Conservation (phyloP, 2,329 filamentous ascomycete species). For the Elsinoe australis region DNA sequence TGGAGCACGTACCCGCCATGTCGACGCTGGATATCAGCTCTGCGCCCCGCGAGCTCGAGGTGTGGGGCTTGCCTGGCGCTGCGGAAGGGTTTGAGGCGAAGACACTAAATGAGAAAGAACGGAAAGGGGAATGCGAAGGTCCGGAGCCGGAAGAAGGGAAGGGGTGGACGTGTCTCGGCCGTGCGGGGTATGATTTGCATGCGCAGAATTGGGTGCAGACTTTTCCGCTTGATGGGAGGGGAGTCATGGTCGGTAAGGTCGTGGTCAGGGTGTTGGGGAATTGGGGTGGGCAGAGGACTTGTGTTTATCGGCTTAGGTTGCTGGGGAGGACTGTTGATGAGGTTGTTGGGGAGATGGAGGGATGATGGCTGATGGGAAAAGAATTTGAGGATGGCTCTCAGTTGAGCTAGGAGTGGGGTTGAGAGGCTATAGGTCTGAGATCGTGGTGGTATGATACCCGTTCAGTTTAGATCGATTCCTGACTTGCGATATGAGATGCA, state of each 20-base stretch:
- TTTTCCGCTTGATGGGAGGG: slow-evolving; percentile 30
- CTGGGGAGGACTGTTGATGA: slow-evolving; percentile 30
- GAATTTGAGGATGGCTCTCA: neutral
- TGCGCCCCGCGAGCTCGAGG: slow-evolving; percentile 38
- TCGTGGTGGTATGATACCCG: too few relatives aligned
- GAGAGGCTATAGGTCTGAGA: neutral
- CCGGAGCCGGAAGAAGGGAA: slow-evolving; percentile 12
- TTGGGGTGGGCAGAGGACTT: slow-evolving; percentile 39
- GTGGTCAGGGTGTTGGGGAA: slow-evolving; percentile 37
- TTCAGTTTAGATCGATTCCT: too few relatives aligned
- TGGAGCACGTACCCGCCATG: slow-evolving; percentile 40
- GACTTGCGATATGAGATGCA: too few relatives aligned
- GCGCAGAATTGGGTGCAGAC: slow-evolving; percentile 37
- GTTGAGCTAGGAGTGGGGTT: neutral
- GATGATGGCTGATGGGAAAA: neutral
- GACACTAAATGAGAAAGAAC: slow-evolving; percentile 18
- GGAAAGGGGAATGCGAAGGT: slow-evolving; percentile 21
- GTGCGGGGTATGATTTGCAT: slow-evolving; percentile 37
- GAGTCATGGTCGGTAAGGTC: slow-evolving; percentile 28
- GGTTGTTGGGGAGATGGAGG: slow-evolving; percentile 7
- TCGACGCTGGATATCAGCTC: slow-evolving; percentile 34
- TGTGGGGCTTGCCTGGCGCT: slow-evolving; percentile 36
- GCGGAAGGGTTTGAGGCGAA: slow-evolving; percentile 15
- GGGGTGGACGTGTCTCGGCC: slow-evolving; percentile 36
- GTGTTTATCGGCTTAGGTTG: slow-evolving; percentile 41